Conservation (phyloP, 148 eudicot genomes). For the Vaccinium myrtillus region DNA sequence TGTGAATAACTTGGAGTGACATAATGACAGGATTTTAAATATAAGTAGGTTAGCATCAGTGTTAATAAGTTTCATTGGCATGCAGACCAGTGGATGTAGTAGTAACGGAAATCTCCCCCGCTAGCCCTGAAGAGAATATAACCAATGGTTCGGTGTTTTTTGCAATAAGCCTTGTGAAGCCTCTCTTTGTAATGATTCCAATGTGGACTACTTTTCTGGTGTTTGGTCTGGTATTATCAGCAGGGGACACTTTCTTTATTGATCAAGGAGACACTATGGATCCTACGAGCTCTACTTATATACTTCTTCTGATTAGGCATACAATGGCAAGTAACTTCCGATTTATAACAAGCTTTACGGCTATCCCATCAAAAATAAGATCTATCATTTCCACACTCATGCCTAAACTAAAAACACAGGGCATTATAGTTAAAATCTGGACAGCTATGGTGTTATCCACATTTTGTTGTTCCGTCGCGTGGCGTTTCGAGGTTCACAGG, state of each 20-base stretch:
- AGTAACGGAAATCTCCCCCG: no score
- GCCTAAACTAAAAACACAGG: neutral
- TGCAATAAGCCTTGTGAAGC: neutral
- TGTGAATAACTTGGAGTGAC: no score
- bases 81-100: no score
- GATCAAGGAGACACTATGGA: neutral
- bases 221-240: neutral
- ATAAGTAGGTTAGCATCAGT: no score
- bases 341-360: neutral
- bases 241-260: neutral
- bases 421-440: neutral
- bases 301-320: accelerated
- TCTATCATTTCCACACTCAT: neutral
- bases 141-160: neutral
- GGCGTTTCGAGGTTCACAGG: neutral
- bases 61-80: no score
- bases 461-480: neutral
- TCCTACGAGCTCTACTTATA: no score
- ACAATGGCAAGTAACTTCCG: neutral
- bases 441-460: neutral
- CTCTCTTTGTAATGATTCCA: neutral
- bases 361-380: neutral
- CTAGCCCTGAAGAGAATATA: neutral
- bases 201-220: constrained; percentile 7
- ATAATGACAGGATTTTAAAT: no score